A percentile compares a stretch with the other conserved stretches of the same genome.
Conservation (phyloP, 306 rosid species). For the Corylus heterophylla region DNA sequence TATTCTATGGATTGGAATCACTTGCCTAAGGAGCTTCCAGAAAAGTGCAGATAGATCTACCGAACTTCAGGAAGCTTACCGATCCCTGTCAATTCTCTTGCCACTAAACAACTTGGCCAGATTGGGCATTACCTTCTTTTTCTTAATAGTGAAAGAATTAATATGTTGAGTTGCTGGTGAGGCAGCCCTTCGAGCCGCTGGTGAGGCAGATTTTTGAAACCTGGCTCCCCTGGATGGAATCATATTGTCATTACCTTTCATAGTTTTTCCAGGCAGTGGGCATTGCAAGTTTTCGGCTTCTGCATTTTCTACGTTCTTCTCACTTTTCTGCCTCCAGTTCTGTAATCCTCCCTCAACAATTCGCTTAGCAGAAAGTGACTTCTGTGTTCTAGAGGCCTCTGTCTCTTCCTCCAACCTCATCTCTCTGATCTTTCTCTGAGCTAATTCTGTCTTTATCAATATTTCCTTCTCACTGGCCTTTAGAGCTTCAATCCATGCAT, state of each 20-base stretch:
- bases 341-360: constrained; percentile 46
- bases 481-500: constrained; percentile 87
- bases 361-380: constrained; percentile 38
- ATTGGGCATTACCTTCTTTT: constrained; percentile 60
- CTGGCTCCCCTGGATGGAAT: constrained; percentile 47
- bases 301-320: constrained; percentile 34
- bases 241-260: constrained; percentile 37
- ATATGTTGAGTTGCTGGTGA: constrained; percentile 56
- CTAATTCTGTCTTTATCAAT: constrained; percentile 49
- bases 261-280: constrained; percentile 43
- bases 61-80: constrained; percentile 9
- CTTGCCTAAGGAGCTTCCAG: background rate
- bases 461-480: constrained; percentile 89
- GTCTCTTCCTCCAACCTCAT: constrained; percentile 45
- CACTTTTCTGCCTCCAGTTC: constrained; percentile 44
- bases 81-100: constrained; percentile 34
- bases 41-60: background rate
- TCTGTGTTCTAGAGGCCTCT: constrained; percentile 38
- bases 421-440: constrained; percentile 57
- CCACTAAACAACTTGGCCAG: constrained; percentile 61
- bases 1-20: background rate
- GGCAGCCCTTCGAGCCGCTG: constrained; percentile 56
- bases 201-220: constrained; percentile 59
- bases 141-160: constrained; percentile 62
- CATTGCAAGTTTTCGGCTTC: constrained; percentile 36